A percentile compares a stretch with the other conserved stretches of the same genome.
Evolutionary conservation across 208 protist genomes (phyloP).

Genomic region (Crithidia acanthocephali): DNA sequence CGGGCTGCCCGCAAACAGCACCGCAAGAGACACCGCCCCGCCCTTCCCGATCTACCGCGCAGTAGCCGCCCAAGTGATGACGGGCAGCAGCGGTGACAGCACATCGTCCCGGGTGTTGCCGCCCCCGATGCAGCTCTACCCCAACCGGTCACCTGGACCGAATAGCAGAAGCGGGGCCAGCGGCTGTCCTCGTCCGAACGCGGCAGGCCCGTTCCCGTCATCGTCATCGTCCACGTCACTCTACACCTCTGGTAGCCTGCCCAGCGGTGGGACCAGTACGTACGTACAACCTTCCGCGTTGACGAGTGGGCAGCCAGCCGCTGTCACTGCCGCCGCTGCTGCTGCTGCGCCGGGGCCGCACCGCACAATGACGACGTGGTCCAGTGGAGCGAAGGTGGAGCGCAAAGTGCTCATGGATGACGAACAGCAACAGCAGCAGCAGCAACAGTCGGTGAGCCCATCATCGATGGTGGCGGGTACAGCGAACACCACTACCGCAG

Average conservation of each 20-base stretch:
- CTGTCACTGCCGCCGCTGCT: neutral
- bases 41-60: neutral
- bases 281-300: neutral
- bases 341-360: neutral
- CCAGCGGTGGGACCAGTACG: neutral
- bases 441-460: neutral
- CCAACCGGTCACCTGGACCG: neutral
- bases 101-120: neutral
- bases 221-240: too few relatives aligned
- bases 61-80: neutral
- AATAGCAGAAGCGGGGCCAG: neutral
- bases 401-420: neutral
- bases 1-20: neutral
- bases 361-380: conserved; percentile 16
- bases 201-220: neutral
- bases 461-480: neutral
- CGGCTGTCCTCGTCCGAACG: neutral
- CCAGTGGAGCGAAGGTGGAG: neutral
- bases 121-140: conserved; percentile 1
- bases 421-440: neutral
- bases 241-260: too few relatives aligned
- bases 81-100: neutral
- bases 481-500: neutral
- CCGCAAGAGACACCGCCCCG: neutral
- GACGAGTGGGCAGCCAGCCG: neutral